Conservation (phyloP, 805 yeast genomes). For the Ogataea salicorniae region DNA sequence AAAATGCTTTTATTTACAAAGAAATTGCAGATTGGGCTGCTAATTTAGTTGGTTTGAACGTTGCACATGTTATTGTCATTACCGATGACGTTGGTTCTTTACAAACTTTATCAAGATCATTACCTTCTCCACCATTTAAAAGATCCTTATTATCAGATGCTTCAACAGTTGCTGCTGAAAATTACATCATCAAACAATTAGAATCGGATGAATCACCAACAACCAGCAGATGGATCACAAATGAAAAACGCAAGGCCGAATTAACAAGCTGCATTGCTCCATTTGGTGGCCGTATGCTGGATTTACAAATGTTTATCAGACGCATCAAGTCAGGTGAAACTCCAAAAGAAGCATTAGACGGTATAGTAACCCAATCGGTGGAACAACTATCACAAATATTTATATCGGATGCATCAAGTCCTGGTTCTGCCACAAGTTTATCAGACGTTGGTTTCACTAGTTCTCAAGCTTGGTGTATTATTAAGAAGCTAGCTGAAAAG, state of each 20-base stretch:
- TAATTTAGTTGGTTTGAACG: conserved; percentile 62
- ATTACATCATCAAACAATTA: conserved; percentile 60
- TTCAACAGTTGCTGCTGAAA: conserved; percentile 58
- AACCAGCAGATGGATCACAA: conserved; percentile 15
- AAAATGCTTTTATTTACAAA: conserved; percentile 61
- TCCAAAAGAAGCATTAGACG: conserved; percentile 68
- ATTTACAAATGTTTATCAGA: conserved; percentile 83
- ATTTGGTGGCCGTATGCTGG: conserved; percentile 92
- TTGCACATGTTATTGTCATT: conserved; percentile 85
- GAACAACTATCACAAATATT: conserved; percentile 85
- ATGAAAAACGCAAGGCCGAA: conserved; percentile 18
- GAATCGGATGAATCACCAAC: conserved; percentile 19
- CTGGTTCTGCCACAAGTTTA: conserved; percentile 31
- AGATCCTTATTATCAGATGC: conserved; percentile 78
- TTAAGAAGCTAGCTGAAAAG: conserved; percentile 53
- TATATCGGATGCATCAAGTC: conserved; percentile 13
- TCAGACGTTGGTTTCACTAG: conserved; percentile 44
- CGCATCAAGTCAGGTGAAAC: conserved; percentile 85
- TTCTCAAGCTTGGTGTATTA: conserved; percentile 85
- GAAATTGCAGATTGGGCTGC: conserved; percentile 89
- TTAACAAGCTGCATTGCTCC: conserved; percentile 62
- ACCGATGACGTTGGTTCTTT: conserved; percentile 81
- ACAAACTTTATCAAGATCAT: conserved; percentile 58
- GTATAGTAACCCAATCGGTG: conserved; percentile 79
- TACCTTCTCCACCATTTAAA: conserved; percentile 87